Conservation (phyloP, 2,329 filamentous ascomycete genomes). For the Pestalotiopsis sp. region DNA sequence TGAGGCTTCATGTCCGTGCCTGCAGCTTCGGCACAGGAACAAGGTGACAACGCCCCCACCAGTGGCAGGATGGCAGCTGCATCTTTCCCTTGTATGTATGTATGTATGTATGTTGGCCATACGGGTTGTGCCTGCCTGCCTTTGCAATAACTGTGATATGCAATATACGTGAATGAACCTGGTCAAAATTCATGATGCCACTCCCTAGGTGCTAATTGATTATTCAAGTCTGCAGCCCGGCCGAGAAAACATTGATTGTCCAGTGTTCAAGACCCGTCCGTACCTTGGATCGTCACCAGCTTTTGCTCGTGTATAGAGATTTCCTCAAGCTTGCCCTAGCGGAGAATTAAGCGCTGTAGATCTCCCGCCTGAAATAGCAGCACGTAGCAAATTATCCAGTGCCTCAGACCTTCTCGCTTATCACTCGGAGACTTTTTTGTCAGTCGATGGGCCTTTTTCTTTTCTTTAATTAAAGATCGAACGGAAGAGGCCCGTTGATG, state of each 20-base stretch:
- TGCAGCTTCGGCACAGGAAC: constrained; percentile 6
- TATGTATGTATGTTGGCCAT: too few relatives aligned
- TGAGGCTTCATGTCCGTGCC: constrained; percentile 1
- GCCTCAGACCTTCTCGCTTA: neutral
- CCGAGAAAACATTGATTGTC: too few relatives aligned
- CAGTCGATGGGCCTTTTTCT: neutral
- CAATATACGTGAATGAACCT: too few relatives aligned
- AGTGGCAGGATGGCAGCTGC: neutral
- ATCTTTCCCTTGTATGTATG: neutral
- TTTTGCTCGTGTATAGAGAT: neutral
- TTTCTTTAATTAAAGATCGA: neutral
- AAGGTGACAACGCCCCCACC: neutral
- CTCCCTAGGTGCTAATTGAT: too few relatives aligned
- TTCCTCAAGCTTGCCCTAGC: neutral
- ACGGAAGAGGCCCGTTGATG: neutral
- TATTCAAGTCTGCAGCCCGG: too few relatives aligned
- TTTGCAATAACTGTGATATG: too few relatives aligned
- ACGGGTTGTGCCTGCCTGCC: too few relatives aligned
- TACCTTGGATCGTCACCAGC: too few relatives aligned
- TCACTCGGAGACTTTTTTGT: neutral
- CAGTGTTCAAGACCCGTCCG: too few relatives aligned
- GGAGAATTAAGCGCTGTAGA: neutral
- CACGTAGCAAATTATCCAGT: neutral
- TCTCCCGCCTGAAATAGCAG: neutral
- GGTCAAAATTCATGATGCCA: too few relatives aligned